Conservation (phyloP, 2,329 filamentous ascomycete species). For the Cercospora beticola region DNA sequence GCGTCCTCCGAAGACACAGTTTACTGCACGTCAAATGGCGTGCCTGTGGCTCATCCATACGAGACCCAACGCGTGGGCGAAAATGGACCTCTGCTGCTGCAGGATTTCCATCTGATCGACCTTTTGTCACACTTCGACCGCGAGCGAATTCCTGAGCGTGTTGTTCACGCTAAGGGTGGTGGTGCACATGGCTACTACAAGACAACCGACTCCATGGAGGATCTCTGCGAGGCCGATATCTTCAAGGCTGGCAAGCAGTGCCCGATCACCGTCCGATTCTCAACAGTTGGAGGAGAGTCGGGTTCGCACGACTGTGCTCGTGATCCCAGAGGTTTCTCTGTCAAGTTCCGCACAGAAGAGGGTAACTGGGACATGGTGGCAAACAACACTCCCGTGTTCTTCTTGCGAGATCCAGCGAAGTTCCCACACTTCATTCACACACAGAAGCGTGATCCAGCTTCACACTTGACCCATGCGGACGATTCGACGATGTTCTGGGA, state of each 20-base stretch:
- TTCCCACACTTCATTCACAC: slow-evolving; percentile 74
- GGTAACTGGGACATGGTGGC: slow-evolving; percentile 73
- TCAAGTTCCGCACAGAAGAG: slow-evolving; percentile 72
- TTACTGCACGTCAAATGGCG: slow-evolving; percentile 59
- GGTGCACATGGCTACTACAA: slow-evolving; percentile 52
- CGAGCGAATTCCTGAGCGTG: slow-evolving; percentile 52
- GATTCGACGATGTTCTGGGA: slow-evolving; percentile 68
- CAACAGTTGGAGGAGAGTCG: slow-evolving; percentile 72
- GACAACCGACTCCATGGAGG: slow-evolving; percentile 49
- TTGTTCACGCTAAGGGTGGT: slow-evolving; percentile 52
- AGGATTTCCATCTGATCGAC: slow-evolving; percentile 53
- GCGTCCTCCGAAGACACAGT: slow-evolving; percentile 46
- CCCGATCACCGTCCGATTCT: slow-evolving; percentile 67
- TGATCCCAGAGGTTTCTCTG: slow-evolving; percentile 69
- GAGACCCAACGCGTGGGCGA: slow-evolving; percentile 57
- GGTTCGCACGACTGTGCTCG: slow-evolving; percentile 70
- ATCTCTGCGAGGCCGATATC: slow-evolving; percentile 48
- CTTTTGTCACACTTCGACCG: slow-evolving; percentile 53
- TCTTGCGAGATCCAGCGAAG: slow-evolving; percentile 70
- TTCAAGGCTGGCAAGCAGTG: slow-evolving; percentile 67
- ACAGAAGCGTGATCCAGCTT: slow-evolving; percentile 71
- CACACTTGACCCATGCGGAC: slow-evolving; percentile 65
- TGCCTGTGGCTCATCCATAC: slow-evolving; percentile 59
- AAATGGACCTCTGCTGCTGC: slow-evolving; percentile 58
- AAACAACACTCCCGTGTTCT: slow-evolving; percentile 75